Evolutionary conservation across 345 rosid genomes (phyloP), one percentile per base, ranked within the genome.

Genomic region (Citrus inodora): DNA sequence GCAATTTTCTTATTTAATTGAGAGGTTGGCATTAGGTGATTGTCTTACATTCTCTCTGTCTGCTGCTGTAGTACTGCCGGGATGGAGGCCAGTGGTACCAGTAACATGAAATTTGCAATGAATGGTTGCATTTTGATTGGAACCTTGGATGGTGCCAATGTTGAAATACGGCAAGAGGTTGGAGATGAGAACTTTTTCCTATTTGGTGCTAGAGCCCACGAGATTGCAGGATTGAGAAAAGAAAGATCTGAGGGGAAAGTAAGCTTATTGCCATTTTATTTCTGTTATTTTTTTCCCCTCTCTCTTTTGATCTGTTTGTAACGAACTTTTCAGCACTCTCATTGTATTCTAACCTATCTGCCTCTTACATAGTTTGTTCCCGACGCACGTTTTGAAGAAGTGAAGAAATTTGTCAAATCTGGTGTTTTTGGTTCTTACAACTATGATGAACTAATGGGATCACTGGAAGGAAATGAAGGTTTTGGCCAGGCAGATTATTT

Each of bases 11-110:
- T 46, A 22, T 74, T 66, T 33, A 9, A 21, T 66, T 30, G 35
- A 28, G 32, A 46, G 68, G 62, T 70, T 27, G 79, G 56, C 72
- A 21, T 21, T 75, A 46, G 17, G 10, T 64, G 7, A 65, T 21
- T 46, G 0, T 24, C 37, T 40, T 60, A 24, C 56, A 74, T 19
- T 76, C 46, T 40, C 71, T 35, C 35, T 1, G 32, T 66, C 53
- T 40, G 58, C 19, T 46, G 30, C 16, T 75, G 80, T 80, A 91
- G 98, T 81, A 93, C 95, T 27, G 94, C 95, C 74, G 98, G 98
- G n/a, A 93, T 93, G 98, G 98, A 93, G 82, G 98, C 98, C 32
- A 93, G 98, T 82, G 98, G 98, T 84, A 93, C 98, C 70, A 91
- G 98, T 86, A 93, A 93, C 85, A 93, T 93, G 97, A 93, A 93